phyloP scores from a whole-genome alignment of 1,284 basidiomycete species.

The Ceratobasidium sp. region DNA sequence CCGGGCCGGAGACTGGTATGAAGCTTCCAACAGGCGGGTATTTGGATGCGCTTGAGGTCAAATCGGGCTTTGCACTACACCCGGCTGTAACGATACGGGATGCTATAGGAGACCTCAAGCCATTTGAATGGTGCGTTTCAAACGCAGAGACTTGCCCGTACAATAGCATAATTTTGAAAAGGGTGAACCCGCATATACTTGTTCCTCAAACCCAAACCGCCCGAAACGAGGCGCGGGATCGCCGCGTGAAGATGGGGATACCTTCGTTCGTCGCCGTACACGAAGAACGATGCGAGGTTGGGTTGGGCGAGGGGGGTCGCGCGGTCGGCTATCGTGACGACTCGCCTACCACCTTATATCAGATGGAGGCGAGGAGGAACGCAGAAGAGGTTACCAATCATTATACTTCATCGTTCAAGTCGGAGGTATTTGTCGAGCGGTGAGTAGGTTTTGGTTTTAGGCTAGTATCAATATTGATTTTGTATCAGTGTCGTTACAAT shows the following conservation, averaged over 20 bases:
- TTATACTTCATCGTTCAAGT: constrained; percentile 42
- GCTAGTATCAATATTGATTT: background rate
- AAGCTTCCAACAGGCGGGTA: constrained; percentile 25
- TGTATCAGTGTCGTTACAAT: constrained; percentile 28
- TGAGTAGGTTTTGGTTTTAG: background rate
- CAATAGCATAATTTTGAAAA: background rate
- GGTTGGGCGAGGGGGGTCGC: background rate
- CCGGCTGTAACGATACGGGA: constrained; percentile 26
- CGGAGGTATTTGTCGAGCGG: constrained; percentile 33
- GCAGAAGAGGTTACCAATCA: background rate
- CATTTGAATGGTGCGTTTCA: constrained; percentile 37
- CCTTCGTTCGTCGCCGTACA: constrained; percentile 22
- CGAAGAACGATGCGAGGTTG: constrained; percentile 18
- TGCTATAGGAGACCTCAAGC: constrained; percentile 31
- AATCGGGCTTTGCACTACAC: constrained; percentile 18
- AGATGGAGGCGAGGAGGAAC: constrained; percentile 2
- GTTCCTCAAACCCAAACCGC: background rate
- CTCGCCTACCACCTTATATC: constrained; percentile 13
- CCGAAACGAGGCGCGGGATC: constrained; percentile 19
- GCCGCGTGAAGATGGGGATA: background rate
- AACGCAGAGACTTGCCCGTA: background rate
- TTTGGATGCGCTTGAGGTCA: constrained; percentile 4
- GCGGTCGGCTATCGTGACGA: constrained; percentile 20
- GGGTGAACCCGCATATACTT: constrained; percentile 17
- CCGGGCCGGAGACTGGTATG: constrained; percentile 50